These are phyloP conservation scores for Auricularia heimuer DNA, from an alignment of 768 basidiomycete genomes.

Conservation along the genomic window DNA sequence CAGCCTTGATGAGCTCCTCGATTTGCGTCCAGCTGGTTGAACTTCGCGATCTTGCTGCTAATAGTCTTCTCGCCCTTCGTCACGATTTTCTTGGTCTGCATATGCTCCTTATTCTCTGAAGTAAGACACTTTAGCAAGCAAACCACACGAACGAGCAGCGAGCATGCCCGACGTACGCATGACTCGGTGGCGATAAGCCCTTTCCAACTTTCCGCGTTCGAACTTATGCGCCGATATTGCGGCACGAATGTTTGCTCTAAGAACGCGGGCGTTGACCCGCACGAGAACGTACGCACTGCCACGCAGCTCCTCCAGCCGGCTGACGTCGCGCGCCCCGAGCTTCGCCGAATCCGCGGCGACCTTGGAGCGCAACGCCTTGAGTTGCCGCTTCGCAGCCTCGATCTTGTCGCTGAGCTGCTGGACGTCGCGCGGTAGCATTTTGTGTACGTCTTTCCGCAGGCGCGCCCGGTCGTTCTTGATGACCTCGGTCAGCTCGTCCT, in stretches of 20 bases:
- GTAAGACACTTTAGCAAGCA: too few species aligned
- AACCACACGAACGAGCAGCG: too few species aligned
- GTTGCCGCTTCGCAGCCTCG: background rate
- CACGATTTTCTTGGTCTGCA: background rate
- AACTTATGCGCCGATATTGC: background rate
- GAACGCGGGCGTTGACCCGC: background rate
- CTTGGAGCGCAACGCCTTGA: background rate
- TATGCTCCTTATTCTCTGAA: background rate
- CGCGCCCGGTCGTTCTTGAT: background rate
- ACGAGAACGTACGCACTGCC: background rate
- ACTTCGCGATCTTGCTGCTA: background rate
- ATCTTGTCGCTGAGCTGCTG: background rate
- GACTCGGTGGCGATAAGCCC: background rate
- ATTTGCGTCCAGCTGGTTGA: background rate
- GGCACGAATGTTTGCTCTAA: background rate
- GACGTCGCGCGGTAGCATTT: background rate
- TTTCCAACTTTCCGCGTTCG: background rate
- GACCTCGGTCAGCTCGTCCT: background rate
- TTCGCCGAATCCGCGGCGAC: background rate
- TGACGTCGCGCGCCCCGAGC: background rate
- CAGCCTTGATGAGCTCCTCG: background rate
- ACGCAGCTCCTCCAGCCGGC: background rate
- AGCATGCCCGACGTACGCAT: too few species aligned
- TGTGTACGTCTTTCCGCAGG: background rate
- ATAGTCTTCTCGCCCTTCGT: too few species aligned